Conservation (phyloP, 805 yeast genomes). For the Wickerhamiella spandovensis region DNA sequence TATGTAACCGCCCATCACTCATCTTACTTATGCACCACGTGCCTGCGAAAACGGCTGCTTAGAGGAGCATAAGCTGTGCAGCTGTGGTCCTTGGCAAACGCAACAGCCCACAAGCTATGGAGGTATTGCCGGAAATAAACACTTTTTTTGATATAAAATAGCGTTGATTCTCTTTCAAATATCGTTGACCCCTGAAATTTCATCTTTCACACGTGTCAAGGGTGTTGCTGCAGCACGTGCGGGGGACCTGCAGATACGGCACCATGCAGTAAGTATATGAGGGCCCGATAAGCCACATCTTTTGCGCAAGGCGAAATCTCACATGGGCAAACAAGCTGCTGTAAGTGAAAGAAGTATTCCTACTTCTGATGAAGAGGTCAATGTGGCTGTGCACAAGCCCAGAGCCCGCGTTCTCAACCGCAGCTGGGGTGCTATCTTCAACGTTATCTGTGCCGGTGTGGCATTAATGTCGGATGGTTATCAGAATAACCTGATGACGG, state of each 20-base stretch:
- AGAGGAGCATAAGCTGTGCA: neutral
- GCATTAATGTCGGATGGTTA: slow-evolving; percentile 71
- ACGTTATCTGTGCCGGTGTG: slow-evolving; percentile 43
- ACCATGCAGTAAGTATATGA: neutral
- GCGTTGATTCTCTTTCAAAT: neutral
- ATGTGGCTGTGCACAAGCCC: neutral
- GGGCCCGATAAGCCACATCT: neutral
- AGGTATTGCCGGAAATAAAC: neutral
- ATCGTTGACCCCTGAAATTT: no score
- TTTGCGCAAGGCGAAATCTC: neutral
- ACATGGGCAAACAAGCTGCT: neutral
- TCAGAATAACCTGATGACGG: slow-evolving; percentile 61
- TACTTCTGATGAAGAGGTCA: neutral
- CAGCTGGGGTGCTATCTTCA: slow-evolving; percentile 1
- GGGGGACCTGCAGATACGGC: neutral
- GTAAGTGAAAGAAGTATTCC: neutral
- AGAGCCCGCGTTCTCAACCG: neutral
- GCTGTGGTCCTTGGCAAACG: neutral
- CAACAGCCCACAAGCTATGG: neutral
- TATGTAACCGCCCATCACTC: neutral
- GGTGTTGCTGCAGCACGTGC: neutral
- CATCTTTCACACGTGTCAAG: no score
- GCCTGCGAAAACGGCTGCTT: neutral
- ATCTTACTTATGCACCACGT: neutral
- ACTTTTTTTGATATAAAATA: neutral